These are phyloP conservation scores for Globisporangium viniferum DNA, from an alignment of 352 stramenopile genomes.

Conservation along the genomic window DNA sequence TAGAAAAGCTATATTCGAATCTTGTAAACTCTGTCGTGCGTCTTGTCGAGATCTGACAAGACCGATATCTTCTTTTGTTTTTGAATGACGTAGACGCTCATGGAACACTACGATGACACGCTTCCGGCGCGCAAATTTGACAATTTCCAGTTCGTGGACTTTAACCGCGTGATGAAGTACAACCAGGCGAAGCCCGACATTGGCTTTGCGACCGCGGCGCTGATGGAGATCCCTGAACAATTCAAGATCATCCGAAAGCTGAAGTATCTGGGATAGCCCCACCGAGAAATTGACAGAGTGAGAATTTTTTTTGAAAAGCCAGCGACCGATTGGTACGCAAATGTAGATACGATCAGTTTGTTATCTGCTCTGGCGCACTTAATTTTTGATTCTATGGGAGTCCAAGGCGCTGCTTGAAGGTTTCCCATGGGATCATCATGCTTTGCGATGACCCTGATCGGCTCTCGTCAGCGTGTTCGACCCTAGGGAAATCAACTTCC, in stretches of 20 bases:
- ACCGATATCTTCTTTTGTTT: not conserved
- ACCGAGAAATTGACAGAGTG: not conserved
- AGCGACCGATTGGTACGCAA: not conserved
- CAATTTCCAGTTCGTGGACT: constrained; percentile 83
- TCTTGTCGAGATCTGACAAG: not conserved
- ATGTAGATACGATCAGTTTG: not conserved
- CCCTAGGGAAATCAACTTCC: not conserved
- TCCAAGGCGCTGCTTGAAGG: constrained; percentile 18
- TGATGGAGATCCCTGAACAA: constrained; percentile 71
- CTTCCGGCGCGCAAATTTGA: constrained; percentile 60
- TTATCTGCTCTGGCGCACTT: not conserved
- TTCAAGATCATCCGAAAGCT: constrained; percentile 49
- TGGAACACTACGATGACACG: constrained; percentile 61
- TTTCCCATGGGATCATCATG: constrained; percentile 20
- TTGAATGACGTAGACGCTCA: constrained; percentile 31
- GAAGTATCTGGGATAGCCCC: constrained; percentile 28
- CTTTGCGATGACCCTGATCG: not conserved
- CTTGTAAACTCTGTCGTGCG: not conserved
- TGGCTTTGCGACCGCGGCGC: constrained; percentile 56
- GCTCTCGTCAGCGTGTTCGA: not conserved
- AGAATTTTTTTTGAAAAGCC: not conserved
- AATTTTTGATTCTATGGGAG: not conserved
- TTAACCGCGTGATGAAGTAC: constrained; percentile 46
- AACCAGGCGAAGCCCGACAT: constrained; percentile 51
- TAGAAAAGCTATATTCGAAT: not conserved